phyloP scores from a whole-genome alignment of 1,284 basidiomycete species.

The Puccinia polysora region DNA sequence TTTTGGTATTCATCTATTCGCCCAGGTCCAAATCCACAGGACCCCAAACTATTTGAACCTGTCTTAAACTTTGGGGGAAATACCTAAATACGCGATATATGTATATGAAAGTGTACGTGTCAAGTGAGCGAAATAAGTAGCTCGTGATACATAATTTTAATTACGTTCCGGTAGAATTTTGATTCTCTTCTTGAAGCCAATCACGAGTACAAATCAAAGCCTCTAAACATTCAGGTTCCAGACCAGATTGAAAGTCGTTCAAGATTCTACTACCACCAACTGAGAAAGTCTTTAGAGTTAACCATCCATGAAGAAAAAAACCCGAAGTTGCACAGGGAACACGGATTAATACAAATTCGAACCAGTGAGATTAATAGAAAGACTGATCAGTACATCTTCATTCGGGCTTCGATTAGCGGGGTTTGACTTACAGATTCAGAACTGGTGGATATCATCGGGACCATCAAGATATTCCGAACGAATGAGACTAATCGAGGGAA shows the following conservation, averaged over 20 bases:
- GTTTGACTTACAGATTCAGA: slow-evolving; percentile 19
- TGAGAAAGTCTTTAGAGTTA: not conserved
- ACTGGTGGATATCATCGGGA: not conserved
- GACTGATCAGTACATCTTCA: too few relatives aligned
- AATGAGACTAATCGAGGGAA: not conserved
- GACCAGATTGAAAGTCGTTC: slow-evolving; percentile 10
- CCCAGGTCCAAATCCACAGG: too few relatives aligned
- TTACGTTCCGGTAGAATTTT: too few relatives aligned
- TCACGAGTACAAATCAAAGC: not conserved
- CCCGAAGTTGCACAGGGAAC: not conserved
- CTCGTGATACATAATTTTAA: too few relatives aligned
- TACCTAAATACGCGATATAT: too few relatives aligned
- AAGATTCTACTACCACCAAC: not conserved
- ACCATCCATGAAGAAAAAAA: not conserved
- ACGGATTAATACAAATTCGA: not conserved
- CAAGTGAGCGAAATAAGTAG: too few relatives aligned
- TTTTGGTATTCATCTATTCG: too few relatives aligned
- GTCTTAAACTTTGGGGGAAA: too few relatives aligned
- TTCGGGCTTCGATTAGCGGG: too few relatives aligned
- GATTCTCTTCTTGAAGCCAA: not conserved
- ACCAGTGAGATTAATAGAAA: too few relatives aligned
- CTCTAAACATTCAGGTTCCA: slow-evolving; percentile 5
- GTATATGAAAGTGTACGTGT: too few relatives aligned
- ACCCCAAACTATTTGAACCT: too few relatives aligned
- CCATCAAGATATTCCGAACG: not conserved